Base-by-base conservation (phyloP, 441 rosid species). In the Corymbia calophylla region DNA sequence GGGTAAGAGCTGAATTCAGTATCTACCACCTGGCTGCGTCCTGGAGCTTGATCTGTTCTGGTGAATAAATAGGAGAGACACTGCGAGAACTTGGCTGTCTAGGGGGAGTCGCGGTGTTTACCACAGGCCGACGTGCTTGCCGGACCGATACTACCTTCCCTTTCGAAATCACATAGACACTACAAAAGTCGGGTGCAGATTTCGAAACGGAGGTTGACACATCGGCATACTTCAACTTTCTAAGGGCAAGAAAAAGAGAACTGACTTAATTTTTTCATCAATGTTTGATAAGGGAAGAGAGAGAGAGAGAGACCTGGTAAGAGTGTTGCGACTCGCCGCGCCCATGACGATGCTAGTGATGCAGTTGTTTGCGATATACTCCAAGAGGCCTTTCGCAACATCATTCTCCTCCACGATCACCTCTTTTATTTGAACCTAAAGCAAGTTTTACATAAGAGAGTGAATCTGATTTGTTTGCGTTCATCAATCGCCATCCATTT, bases 121-220 rank as follows among this genome's bases (percentile, higher is more conserved):
- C 90, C 86, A 93, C 93, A 47, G 91, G 90, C 27, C 97, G 93
- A 39, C 92, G 96, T 17, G 99, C 97, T 23, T 95, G 90, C 86
- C 92, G 88, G 17, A 92, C 91, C 5, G 97, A 89, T 18, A 90
- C 62, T 39, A 95, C 90, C 93, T 95, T 97, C 87, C 99, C 99
- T 91, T 97, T 97, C 18, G 95, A 90, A 89, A 97, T 95, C 23
- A 97, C 96, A 73, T 93, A 95, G 6, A 96, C 93, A 17, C 96
- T 94, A 92, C 99, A 97, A 88, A 94, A 97, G 73, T 95, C 97
- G 19, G 97, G 99, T 1, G 95, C 94, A 16, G 90, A 87, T 92
- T 95, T 97, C 84, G 93, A 89, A n/a, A 96, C 29, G 23, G 86
- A 88, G 49, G 93, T 73, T 10, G 97, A 88, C 53, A 97, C 91